phyloP scores from a whole-genome alignment of 805 yeast genomes.

The Zygotorulaspora chibaensis region DNA sequence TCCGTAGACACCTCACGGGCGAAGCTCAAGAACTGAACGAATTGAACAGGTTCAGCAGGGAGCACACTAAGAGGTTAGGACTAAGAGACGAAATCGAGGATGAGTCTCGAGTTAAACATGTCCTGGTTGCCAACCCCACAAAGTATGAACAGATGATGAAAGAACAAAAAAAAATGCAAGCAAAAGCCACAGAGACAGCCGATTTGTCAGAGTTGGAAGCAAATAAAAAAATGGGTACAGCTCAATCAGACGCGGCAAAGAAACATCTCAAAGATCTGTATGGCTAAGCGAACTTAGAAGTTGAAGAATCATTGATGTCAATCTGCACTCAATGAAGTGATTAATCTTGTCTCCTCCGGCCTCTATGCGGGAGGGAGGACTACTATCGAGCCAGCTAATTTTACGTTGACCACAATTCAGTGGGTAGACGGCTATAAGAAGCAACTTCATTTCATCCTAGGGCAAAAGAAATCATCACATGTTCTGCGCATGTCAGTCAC shows the following conservation, averaged over 20 bases:
- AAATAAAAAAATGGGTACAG: slow-evolving; percentile 20
- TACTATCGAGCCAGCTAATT: too few species aligned
- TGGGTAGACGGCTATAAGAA: too few species aligned
- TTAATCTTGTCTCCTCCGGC: too few species aligned
- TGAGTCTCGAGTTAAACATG: slow-evolving; percentile 27
- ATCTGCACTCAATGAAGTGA: background rate
- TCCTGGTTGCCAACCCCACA: slow-evolving; percentile 36
- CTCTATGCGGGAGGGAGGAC: too few species aligned
- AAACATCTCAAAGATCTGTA: slow-evolving; percentile 21
- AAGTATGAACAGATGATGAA: slow-evolving; percentile 28
- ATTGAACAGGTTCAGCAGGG: slow-evolving; percentile 49
- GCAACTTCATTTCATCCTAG: too few species aligned
- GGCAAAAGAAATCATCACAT: too few species aligned
- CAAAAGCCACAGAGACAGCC: background rate
- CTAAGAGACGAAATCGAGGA: slow-evolving; percentile 27
- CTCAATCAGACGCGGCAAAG: slow-evolving; percentile 17
- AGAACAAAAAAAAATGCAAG: slow-evolving; percentile 6
- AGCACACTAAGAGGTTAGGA: slow-evolving; percentile 32
- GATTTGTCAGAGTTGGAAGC: slow-evolving; percentile 15
- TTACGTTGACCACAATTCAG: too few species aligned
- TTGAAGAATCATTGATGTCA: too few species aligned
- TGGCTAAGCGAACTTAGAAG: slow-evolving; percentile 26
- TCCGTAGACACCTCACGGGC: slow-evolving; percentile 51
- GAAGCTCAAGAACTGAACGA: slow-evolving; percentile 53
- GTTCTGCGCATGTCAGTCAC: too few species aligned